Base-by-base conservation (phyloP, 2,329 filamentous ascomycete genomes). In the Curvularia verruculosa region DNA sequence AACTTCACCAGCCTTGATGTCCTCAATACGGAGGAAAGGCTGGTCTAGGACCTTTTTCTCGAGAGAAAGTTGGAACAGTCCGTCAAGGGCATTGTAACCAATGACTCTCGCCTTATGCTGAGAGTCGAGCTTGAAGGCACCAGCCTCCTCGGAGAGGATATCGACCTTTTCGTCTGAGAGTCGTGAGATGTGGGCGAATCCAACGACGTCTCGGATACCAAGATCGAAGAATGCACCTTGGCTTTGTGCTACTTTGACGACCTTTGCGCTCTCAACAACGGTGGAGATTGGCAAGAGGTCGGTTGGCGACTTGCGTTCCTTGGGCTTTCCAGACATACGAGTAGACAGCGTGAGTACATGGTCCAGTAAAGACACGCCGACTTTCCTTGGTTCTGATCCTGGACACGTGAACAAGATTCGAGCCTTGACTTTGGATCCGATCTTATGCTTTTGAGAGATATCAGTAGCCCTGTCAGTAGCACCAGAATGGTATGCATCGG, bases 121-220 rank as follows among this genome's bases (percentile, higher is more conserved):
- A 0, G 92, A 89, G 39, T 87, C 92, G 19, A 90, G 73, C 75
- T 92, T 90, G 80, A 88, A 97, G 2, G 89, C 84, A 0, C 95
- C 95, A 18, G 87, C 87, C 3, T 86, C 82, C 61, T 91, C 86
- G 13, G 91, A 90, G 5, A 99, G 81, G 1, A 85, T 86, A 61
- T 98, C 95, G 51, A 97, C 85, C 75, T 95, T 96, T 65, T 89
- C 89, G 74, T 99, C 94, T 57, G 94, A 90, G 59, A 99, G 85
- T 62, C 91, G 87, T 1, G 95, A 99, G 63, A 99, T 96, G 75
- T 99, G 95, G 21, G 96, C 92, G 70, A 97, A 99, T 9, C 91
- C 91, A n/a, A 85, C 81, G 2, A 94, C 81, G 28, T 87, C 85
- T 39, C 84, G 81, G 5, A 89, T 78, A 2, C 87, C 88, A 24